These are phyloP conservation scores for Paramecium pentaurelia DNA, from an alignment of 73 alveolate genomes.

Conservation along the genomic window DNA sequence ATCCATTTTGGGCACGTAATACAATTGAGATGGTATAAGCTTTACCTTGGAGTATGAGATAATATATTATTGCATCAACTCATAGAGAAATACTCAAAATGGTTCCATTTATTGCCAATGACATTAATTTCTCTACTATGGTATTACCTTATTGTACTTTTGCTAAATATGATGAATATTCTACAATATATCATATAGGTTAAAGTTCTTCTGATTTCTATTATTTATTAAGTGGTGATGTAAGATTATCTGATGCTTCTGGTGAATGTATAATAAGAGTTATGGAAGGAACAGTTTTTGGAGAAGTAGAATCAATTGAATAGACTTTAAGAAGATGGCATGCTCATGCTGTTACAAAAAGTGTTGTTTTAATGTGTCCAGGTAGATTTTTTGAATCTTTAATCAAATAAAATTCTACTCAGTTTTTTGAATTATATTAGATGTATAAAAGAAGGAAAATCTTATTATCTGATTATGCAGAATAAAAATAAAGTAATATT, in stretches of 20 bases:
- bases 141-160: constrained; percentile 12
- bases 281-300: constrained; percentile 59
- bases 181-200: constrained; percentile 27
- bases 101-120: constrained; percentile 45
- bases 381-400: background rate
- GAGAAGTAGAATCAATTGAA: constrained; percentile 58
- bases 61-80: background rate
- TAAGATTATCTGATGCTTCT: constrained; percentile 35
- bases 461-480: background rate
- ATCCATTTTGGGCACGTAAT: constrained; percentile 48
- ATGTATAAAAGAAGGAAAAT: constrained; percentile 10
- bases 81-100: background rate
- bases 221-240: constrained; percentile 51
- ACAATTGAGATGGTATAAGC: background rate
- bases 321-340: constrained; percentile 29
- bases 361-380: background rate
- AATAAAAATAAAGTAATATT: background rate
- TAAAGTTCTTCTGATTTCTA: constrained; percentile 50
- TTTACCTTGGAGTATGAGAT: constrained; percentile 20
- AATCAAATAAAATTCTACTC: background rate
- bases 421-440: background rate
- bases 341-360: constrained; percentile 21
- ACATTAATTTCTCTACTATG: background rate
- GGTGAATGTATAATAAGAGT: constrained; percentile 12
- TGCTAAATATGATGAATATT: background rate